Base-by-base conservation (phyloP, 1,139 yeast species). In the Zygosaccharomyces pseudobailii region DNA sequence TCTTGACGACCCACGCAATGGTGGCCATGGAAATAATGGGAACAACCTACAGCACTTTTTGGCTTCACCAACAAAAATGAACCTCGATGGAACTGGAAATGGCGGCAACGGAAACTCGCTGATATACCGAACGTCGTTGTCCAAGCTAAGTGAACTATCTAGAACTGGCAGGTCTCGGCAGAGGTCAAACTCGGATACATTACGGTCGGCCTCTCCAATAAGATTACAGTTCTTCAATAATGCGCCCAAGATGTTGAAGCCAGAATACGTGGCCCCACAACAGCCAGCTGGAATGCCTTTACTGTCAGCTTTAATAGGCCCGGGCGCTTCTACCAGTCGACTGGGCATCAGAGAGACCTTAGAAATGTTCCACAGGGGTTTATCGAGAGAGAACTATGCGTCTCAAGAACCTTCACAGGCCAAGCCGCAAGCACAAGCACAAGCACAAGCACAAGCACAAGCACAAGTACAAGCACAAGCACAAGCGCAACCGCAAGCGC, bases 1-100 rank as follows among this genome's bases (percentile, higher is more conserved):
- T 42, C 47, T 62, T 21, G 66, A 62, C 45, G 64, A 60, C 42
- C 51, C 57, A 10, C 22, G 32, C 24, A 53, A 45, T 23, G 47
- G 35, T 20, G 39, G 27, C 21, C 20, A 22, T 21, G 25, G 13
- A 17, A n/a, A 37, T 4, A 27, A 50, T 25, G 45, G 37, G 21
- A 46, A 34, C 39, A 46, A 48, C 27, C 53, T 59, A 32, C 55
- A 54, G 24, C 48, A 49, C 28, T 41, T 57, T 24, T 47, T 58
- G 13, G 48, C 56, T 9, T 57, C 63, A 2, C 64, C 64, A 8
- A 59, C 63, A 20, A 59, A 57, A 41, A 37, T 59, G 33, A 58
- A 57, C 79, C 4, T 97, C 96, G 6, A 97, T 87, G 37, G 32
- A 87, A 9, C 86, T 79, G 8, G 97, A 96, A 97, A 89, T 88